Evolutionary conservation across 345 rosid species (phyloP).

Genomic region (Orychophragmus violaceus): DNA sequence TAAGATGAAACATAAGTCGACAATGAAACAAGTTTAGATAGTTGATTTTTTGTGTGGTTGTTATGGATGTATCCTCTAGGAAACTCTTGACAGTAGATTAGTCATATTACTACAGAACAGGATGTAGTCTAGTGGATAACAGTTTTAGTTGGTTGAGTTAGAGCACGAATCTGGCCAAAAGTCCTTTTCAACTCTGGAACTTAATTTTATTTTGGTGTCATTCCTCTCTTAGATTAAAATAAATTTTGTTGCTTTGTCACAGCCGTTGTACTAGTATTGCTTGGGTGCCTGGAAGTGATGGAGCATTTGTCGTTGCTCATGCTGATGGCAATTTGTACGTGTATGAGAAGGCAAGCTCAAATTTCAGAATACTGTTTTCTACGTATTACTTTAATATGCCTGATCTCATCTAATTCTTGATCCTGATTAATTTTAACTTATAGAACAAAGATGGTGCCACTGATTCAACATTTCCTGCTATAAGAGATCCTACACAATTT

Average conservation of each 20-base stretch:
- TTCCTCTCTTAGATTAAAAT: conserved; percentile 7
- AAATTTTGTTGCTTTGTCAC: conserved; percentile 30
- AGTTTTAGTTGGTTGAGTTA: not conserved
- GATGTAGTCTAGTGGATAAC: not conserved
- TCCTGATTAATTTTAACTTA: conserved; percentile 9
- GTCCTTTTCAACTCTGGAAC: not conserved
- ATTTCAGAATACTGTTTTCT: not conserved
- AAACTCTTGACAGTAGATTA: not conserved
- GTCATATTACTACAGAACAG: not conserved
- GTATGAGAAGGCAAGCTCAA: conserved; percentile 88
- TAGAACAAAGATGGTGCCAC: conserved; percentile 90
- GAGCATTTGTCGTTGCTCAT: conserved; percentile 92
- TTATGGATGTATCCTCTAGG: not conserved
- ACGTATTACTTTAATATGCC: not conserved
- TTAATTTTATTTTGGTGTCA: not conserved
- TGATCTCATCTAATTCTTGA: conserved; percentile 3
- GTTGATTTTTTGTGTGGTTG: not conserved
- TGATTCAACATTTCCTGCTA: conserved; percentile 88
- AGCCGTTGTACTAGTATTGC: conserved; percentile 90
- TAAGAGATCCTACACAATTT: conserved; percentile 85
- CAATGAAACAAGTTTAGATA: not conserved
- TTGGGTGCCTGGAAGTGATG: conserved; percentile 98
- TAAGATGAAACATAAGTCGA: not conserved
- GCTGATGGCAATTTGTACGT: conserved; percentile 93
- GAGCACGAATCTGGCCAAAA: not conserved